Conservation (phyloP, 352 stramenopile species). For the Phytophthora citricola region DNA sequence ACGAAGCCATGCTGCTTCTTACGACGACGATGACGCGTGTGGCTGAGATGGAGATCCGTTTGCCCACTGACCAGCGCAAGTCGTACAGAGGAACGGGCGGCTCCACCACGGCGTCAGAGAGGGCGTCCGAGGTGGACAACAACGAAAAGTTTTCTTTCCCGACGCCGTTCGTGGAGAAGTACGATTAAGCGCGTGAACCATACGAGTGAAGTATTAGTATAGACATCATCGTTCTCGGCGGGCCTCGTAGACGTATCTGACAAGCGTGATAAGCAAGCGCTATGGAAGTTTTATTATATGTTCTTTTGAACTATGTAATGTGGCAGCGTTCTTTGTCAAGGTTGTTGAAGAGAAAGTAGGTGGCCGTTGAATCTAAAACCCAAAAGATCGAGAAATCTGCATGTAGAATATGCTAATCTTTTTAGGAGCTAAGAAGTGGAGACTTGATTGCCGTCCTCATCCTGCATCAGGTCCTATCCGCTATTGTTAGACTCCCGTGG, state of each 20-base stretch:
- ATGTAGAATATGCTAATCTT: background rate
- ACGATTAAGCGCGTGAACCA: slow-evolving; percentile 44
- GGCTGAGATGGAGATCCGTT: slow-evolving; percentile 81
- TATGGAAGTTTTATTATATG: slow-evolving; percentile 41
- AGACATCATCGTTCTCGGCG: slow-evolving; percentile 28
- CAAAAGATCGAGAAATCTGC: too few species aligned
- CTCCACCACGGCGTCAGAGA: slow-evolving; percentile 59
- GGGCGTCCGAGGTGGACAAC: slow-evolving; percentile 49
- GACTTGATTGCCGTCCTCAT: slow-evolving; percentile 3
- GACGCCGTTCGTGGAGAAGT: slow-evolving; percentile 72
- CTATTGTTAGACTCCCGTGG: slow-evolving; percentile 17
- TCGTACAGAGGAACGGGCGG: slow-evolving; percentile 50
- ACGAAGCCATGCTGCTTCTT: slow-evolving; percentile 86
- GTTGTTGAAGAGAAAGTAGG: background rate
- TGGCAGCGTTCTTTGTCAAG: slow-evolving; percentile 8
- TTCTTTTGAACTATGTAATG: slow-evolving; percentile 22
- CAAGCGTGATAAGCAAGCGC: background rate
- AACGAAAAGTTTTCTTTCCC: slow-evolving; percentile 58
- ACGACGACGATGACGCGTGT: slow-evolving; percentile 88
- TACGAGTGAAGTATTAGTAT: slow-evolving; percentile 45
- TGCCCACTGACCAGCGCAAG: slow-evolving; percentile 58
- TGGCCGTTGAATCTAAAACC: slow-evolving; percentile 14
- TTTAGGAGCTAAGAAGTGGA: slow-evolving; percentile 22
- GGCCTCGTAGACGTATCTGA: slow-evolving; percentile 7
- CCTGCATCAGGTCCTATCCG: slow-evolving; percentile 7